phyloP scores from a whole-genome alignment of 1,284 basidiomycete genomes.

The Puccinia triticina region DNA sequence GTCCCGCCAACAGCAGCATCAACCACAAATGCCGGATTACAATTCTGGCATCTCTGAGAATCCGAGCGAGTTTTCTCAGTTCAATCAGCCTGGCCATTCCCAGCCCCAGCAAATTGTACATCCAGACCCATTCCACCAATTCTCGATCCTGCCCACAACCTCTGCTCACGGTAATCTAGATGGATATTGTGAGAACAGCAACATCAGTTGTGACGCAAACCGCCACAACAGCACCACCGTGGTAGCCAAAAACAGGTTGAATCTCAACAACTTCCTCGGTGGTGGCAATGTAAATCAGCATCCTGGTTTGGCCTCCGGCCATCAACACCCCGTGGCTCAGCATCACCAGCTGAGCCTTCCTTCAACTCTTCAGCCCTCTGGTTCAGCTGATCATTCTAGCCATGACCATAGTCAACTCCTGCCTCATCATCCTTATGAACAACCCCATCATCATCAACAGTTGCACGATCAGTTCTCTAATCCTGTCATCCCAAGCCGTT shows the following conservation, averaged over 20 bases:
- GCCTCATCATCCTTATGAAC: neutral
- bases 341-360: neutral
- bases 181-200: neutral
- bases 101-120: neutral
- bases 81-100: constrained; percentile 6
- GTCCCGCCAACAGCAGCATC: neutral
- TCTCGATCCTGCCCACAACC: neutral
- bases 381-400: neutral
- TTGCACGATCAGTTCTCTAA: constrained; percentile 1
- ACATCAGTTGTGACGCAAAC: neutral
- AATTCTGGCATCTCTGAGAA: constrained; percentile 18
- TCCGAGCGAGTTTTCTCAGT: constrained; percentile 4
- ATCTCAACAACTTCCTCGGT: constrained; percentile 11
- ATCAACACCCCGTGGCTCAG: neutral
- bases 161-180: neutral
- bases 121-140: constrained; percentile 17
- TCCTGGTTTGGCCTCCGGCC: neutral
- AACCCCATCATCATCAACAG: neutral
- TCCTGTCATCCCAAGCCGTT: neutral
- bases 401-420: neutral
- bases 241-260: neutral
- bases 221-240: neutral
- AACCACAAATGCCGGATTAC: constrained; percentile 6
- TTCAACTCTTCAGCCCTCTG: neutral
- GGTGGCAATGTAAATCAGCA: neutral